Conservation (phyloP, 148 eudicot species). For the Mesembryanthemum crystallinum region DNA sequence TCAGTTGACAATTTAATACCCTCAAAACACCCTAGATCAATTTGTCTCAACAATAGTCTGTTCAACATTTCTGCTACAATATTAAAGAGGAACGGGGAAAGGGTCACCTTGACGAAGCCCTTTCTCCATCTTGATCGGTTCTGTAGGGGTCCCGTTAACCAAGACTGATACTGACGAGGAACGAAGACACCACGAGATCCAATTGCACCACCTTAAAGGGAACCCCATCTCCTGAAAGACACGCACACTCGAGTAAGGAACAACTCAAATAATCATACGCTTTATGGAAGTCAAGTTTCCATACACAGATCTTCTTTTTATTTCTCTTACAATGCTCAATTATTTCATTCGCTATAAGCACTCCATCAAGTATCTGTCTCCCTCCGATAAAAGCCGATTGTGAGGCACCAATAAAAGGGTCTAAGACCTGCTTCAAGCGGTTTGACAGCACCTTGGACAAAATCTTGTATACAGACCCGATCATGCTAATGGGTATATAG, state of each 20-base stretch:
- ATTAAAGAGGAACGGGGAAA: not conserved
- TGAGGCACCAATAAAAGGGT: not conserved
- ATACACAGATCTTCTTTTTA: not conserved
- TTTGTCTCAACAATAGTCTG: no score
- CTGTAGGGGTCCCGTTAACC: not conserved
- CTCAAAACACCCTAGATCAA: not conserved
- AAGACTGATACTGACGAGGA: not conserved
- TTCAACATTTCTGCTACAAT: not conserved
- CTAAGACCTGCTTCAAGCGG: not conserved
- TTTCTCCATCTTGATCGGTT: not conserved
- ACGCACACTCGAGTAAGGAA: no score
- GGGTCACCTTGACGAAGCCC: not conserved
- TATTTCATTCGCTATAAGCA: not conserved
- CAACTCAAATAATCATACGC: no score
- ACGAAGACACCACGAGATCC: not conserved
- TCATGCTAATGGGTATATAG: not conserved
- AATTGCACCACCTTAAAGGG: not conserved
- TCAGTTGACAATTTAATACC: not conserved
- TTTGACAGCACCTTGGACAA: not conserved
- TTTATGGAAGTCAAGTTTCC: not conserved
- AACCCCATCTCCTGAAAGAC: not conserved
- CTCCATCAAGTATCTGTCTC: not conserved
- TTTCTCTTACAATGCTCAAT: not conserved
- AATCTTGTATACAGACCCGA: not conserved
- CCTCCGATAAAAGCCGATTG: not conserved